Percentiles rank a stretch among this genome's conserved stretches.
Conservation (phyloP, 2,329 filamentous ascomycete species). For the Fusarium cyanostomum region DNA sequence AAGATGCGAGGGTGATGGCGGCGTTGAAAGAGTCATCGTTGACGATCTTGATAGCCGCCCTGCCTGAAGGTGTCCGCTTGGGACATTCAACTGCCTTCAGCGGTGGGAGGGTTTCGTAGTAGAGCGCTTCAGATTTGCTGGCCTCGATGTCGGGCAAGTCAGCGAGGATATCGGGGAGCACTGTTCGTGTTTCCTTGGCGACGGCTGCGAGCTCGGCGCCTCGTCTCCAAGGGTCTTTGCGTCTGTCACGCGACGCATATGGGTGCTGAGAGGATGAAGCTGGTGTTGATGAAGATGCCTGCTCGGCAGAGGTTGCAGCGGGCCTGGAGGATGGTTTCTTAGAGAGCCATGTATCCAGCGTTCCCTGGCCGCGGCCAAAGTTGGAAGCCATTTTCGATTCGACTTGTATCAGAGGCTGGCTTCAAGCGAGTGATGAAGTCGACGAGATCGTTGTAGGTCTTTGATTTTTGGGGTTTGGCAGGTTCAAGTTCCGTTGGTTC, state of each 20-base stretch:
- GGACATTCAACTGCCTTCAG: constrained; percentile 57
- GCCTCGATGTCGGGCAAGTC: constrained; percentile 54
- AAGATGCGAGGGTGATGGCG: constrained; percentile 54
- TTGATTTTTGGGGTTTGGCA: not conserved
- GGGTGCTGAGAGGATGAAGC: constrained; percentile 19
- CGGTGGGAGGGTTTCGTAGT: constrained; percentile 48
- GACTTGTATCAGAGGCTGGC: not conserved
- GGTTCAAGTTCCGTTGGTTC: not conserved
- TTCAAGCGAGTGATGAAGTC: not conserved
- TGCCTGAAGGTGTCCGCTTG: constrained; percentile 44
- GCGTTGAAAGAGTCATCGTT: constrained; percentile 67
- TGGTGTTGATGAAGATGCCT: constrained; percentile 16
- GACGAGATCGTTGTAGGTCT: not conserved
- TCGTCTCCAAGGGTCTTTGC: constrained; percentile 32
- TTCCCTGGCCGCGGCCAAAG: constrained; percentile 32
- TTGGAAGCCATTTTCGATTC: constrained; percentile 18
- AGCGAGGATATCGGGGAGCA: constrained; percentile 58
- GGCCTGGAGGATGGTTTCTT: constrained; percentile 11
- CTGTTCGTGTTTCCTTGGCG: constrained; percentile 57
- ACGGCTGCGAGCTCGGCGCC: constrained; percentile 49
- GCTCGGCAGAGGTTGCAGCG: constrained; percentile 14
- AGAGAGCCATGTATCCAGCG: constrained; percentile 44
- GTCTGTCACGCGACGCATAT: constrained; percentile 7
- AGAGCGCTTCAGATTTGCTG: constrained; percentile 50
- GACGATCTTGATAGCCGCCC: constrained; percentile 57